A percentile compares a stretch with the other conserved stretches of the same genome.
phyloP scores from a whole-genome alignment of 2,329 filamentous ascomycete species.

The Nemania sp. region DNA sequence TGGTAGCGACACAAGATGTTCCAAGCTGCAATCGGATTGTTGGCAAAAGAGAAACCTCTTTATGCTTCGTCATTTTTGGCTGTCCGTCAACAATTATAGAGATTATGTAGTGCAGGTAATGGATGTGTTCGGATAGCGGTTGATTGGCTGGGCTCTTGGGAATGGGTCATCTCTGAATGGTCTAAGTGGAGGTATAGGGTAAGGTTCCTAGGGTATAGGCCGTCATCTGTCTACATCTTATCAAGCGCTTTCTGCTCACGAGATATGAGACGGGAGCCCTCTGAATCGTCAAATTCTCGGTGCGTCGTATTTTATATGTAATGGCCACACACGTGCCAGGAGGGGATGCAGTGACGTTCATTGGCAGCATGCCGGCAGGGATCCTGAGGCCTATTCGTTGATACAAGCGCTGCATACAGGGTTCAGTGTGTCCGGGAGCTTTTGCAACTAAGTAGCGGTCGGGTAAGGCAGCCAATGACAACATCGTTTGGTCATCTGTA shows the following conservation, averaged over 20 bases:
- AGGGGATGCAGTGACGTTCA: conserved; percentile 9
- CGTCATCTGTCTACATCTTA: conserved; percentile 7
- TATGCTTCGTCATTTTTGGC: too few relatives aligned
- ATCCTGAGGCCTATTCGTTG: neutral
- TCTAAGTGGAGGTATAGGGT: conserved; percentile 3
- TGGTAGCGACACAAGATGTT: neutral
- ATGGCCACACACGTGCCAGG: neutral
- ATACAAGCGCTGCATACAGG: neutral
- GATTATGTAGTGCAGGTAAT: neutral
- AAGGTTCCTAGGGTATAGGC: too few relatives aligned
- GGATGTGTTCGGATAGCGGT: neutral
- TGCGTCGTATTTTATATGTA: conserved; percentile 4
- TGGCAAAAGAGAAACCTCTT: neutral
- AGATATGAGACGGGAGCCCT: too few relatives aligned
- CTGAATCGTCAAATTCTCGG: neutral
- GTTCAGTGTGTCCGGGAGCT: neutral
- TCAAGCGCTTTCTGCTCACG: too few relatives aligned
- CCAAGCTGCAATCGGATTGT: neutral
- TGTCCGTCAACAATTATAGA: neutral
- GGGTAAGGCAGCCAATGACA: conserved; percentile 17
- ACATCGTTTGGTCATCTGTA: neutral
- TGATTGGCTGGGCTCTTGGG: neutral
- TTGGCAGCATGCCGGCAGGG: conserved; percentile 6
- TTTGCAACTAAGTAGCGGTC: conserved; percentile 7
- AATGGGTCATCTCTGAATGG: neutral